Base-by-base conservation (phyloP, 2,329 filamentous ascomycete genomes). In the Biscogniauxia mediterranea region DNA sequence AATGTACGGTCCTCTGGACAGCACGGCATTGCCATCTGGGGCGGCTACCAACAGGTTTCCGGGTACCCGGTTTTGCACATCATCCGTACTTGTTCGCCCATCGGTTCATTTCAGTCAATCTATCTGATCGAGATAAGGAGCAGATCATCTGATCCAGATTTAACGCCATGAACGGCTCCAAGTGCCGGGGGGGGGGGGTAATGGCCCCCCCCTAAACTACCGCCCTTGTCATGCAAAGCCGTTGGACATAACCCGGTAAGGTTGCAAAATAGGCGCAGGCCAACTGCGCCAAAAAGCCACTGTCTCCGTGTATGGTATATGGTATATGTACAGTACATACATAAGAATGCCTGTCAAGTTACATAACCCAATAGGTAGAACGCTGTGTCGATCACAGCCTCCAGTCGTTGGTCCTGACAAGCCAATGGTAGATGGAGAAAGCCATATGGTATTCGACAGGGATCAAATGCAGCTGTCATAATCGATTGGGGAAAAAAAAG, bases 31-130 rank as follows among this genome's bases (percentile, higher is more conserved):
- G 6, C 15, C 52, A 19, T 32, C 54, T 55, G 54, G 17, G 26
- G 20, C 54, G 54, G 54, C 17, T 55, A 23, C 25, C 28, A 55
- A 25, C 54, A 55, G 25, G 32, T 55, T 46, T 21, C 54, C 54
- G 19, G 28, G 54, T 32, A 55, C 54, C 54, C 20, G 54, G 54
- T 38, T 55, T 55, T 28, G 7, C 25, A 32, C 28, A 25, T 20
- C 54, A 9, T 38, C 38, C 17, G 13, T 11, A 46, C 6, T 46
- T 17, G 38, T n/a, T 17, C 15, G 38, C 38, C 38, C 38, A 46
- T 46, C 38, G 38, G 38, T 46, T 46, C 38, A 46, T 46, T 46
- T 38, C 32, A 15, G 8, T 13, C 50, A 26, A 55, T 55, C 32
- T 55, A 42, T 25, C 50, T 52, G 50, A 52, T 52, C 50, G 19